Conservation (phyloP, 768 basidiomycete genomes). For the Boletus fagicola region DNA sequence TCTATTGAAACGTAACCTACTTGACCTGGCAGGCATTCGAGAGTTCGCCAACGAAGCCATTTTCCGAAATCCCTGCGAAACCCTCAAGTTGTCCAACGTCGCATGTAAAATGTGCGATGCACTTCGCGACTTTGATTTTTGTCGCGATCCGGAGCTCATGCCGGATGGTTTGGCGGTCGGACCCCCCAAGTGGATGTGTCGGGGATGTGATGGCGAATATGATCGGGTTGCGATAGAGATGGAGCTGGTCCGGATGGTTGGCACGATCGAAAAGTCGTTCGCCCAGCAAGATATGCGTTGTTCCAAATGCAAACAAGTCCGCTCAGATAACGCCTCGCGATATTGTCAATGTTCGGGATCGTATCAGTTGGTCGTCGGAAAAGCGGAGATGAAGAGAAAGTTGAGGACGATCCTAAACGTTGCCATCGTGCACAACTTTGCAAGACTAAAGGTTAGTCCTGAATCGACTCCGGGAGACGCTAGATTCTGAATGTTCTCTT, state of each 20-base stretch:
- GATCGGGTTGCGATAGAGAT: slow-evolving; percentile 88
- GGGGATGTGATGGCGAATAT: slow-evolving; percentile 78
- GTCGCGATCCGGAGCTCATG: slow-evolving; percentile 83
- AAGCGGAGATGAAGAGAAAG: slow-evolving; percentile 67
- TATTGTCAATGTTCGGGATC: slow-evolving; percentile 88
- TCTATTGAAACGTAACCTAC: slow-evolving; percentile 80
- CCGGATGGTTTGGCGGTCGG: slow-evolving; percentile 51
- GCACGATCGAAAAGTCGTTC: slow-evolving; percentile 66
- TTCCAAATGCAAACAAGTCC: slow-evolving; percentile 85
- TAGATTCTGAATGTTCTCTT: neutral
- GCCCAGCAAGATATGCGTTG: slow-evolving; percentile 91
- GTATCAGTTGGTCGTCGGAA: slow-evolving; percentile 70
- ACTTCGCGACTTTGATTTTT: slow-evolving; percentile 92
- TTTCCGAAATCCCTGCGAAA: slow-evolving; percentile 91
- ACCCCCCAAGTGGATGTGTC: slow-evolving; percentile 64
- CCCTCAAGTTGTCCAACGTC: slow-evolving; percentile 79
- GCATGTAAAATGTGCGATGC: slow-evolving; percentile 86
- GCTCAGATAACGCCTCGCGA: slow-evolving; percentile 80
- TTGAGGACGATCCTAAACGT: slow-evolving; percentile 83
- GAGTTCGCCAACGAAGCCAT: slow-evolving; percentile 84
- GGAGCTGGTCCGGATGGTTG: slow-evolving; percentile 73
- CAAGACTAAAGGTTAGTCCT: slow-evolving; percentile 59
- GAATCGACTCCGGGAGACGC: neutral
- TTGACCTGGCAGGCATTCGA: slow-evolving; percentile 82
- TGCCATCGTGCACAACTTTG: slow-evolving; percentile 68